Base-by-base conservation (phyloP, 2,329 filamentous ascomycete species). In the Neofusicoccum kwambonambiense region DNA sequence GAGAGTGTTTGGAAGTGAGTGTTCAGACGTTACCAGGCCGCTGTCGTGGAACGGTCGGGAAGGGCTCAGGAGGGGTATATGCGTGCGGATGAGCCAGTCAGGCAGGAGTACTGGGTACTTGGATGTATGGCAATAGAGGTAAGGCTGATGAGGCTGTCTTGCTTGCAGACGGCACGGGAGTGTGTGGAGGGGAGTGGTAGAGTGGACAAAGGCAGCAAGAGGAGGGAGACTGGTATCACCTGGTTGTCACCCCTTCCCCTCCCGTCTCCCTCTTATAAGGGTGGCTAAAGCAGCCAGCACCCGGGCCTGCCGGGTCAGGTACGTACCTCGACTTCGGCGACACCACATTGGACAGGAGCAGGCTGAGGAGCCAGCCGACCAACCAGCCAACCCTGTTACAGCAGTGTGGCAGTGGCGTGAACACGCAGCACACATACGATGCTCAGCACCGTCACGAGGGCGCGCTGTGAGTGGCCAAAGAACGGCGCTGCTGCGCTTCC, bases 351-450 rank as follows among this genome's bases (percentile, higher is more conserved):
- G 56, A 60, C 31, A 39, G 39, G 12, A 34, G n/a, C 42, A 11
- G n/a, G 56, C 54, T 60, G 56, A 47, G 42, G 8, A 34, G 42
- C 39, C 54, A 58, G 44, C 54, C 54, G 31, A n/a, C 49, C 11
- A 22, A n/a, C 34, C 34, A 37, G 27, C 11, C 39, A 13, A 22
- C 41, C 56, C 37, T 17, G 56, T 47, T 60, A 12, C 39, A 22
- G 54, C 44, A 58, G 54, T 58, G 54, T 58, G 54, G 54, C 54
- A 47, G 56, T 60, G 56, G 56, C 56, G 56, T 60, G 56, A 60
- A 60, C 56, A 47, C 42, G 22, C 31, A 60, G 27, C 56, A 37
- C 39, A 22, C 54, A 27, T 56, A 1, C 39, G 17, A 19, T 22
- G 6, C 39, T 34, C 39, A 42, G 15, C 17, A 9, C 13, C 11